phyloP scores from a whole-genome alignment of 2,329 filamentous ascomycete genomes.

The Penicillium sp. region DNA sequence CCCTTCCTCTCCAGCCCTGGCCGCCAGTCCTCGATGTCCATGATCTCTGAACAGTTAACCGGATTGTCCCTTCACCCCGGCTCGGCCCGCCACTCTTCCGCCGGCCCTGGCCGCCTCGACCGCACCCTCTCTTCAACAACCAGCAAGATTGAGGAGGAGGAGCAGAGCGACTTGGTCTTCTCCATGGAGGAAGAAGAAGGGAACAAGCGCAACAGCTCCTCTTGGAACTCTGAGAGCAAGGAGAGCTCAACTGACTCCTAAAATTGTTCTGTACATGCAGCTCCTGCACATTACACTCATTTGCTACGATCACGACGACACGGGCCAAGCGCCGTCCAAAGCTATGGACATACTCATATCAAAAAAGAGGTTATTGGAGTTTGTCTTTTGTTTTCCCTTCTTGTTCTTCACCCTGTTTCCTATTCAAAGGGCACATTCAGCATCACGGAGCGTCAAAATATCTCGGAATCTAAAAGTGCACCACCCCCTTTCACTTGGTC shows the following conservation, averaged over 20 bases:
- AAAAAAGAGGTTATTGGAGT: slow-evolving; percentile 25
- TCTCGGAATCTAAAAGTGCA: slow-evolving; percentile 12
- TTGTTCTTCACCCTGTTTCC: neutral
- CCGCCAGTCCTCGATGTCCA: slow-evolving; percentile 61
- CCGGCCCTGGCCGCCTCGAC: slow-evolving; percentile 42
- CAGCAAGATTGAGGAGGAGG: slow-evolving; percentile 50
- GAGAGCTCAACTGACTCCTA: slow-evolving; percentile 33
- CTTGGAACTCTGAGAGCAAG: slow-evolving; percentile 39
- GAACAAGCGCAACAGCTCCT: slow-evolving; percentile 43
- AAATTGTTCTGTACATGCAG: slow-evolving; percentile 12
- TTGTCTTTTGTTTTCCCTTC: slow-evolving; percentile 4
- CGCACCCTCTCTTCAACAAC: slow-evolving; percentile 49
- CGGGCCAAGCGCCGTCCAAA: slow-evolving; percentile 13
- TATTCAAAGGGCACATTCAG: slow-evolving; percentile 3
- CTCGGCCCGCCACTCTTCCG: slow-evolving; percentile 40
- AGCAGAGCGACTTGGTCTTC: slow-evolving; percentile 51
- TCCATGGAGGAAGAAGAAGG: slow-evolving; percentile 55
- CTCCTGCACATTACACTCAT: slow-evolving; percentile 1
- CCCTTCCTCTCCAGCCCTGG: slow-evolving; percentile 58
- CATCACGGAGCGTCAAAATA: slow-evolving; percentile 23
- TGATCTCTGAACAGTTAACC: slow-evolving; percentile 61
- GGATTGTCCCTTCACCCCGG: slow-evolving; percentile 48
- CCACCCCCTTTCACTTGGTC: slow-evolving; percentile 3
- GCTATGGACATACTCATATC: slow-evolving; percentile 19
- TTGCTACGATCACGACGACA: slow-evolving; percentile 21